These are phyloP conservation scores for Yueomyces sp. DNA, from an alignment of 1,139 yeast genomes.

Conservation along the genomic window DNA sequence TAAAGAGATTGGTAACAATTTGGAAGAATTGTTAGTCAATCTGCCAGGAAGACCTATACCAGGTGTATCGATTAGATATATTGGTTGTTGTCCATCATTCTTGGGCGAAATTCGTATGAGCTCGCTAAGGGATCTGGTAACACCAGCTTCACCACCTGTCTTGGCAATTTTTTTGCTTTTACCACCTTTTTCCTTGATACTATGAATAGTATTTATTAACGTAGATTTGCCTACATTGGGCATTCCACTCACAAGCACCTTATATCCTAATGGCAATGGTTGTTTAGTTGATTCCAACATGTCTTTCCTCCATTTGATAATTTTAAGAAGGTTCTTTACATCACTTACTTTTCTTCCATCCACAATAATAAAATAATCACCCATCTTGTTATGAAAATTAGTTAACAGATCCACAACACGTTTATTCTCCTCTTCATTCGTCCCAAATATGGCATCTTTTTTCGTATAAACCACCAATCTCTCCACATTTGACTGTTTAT, in stretches of 20 bases:
- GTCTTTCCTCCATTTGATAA: conserved; percentile 30
- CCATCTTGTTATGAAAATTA: conserved; percentile 31
- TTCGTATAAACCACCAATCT: conserved; percentile 22
- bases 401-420: conserved; percentile 7
- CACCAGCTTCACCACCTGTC: conserved; percentile 88
- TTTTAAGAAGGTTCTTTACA: conserved; percentile 37
- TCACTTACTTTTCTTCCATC: conserved; percentile 47
- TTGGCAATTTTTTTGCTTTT: conserved; percentile 51
- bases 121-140: conserved; percentile 71
- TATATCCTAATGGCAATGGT: conserved; percentile 72
- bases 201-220: conserved; percentile 59
- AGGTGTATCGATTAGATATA: conserved; percentile 79
- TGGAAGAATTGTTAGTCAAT: conserved; percentile 43
- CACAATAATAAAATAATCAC: conserved; percentile 45
- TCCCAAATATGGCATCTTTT: conserved; percentile 12
- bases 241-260: conserved; percentile 79
- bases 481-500: conserved; percentile 32
- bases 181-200: conserved; percentile 25
- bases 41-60: conserved; percentile 74
- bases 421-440: conserved; percentile 5
- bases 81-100: conserved; percentile 39
- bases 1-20: conserved; percentile 61
- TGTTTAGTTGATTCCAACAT: conserved; percentile 27
- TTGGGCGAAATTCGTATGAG: conserved; percentile 40
- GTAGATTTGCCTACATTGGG: conserved; percentile 99